Evolutionary conservation across 495 filamentous ascomycete genomes (phyloP).

Genomic region (Aspergillus bridgeri): DNA sequence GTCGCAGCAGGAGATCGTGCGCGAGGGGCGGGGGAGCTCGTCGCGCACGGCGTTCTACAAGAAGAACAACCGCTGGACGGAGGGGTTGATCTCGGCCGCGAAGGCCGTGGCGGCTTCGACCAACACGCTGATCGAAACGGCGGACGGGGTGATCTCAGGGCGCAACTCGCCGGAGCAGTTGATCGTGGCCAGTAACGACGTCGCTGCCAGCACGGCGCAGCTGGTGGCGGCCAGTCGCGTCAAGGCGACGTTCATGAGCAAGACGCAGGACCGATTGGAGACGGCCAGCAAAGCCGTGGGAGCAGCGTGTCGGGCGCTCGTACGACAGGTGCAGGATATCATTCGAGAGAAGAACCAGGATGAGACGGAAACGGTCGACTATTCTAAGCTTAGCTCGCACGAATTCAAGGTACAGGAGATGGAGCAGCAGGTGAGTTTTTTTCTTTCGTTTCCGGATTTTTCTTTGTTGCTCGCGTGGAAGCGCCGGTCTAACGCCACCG

Average conservation of each 20-base stretch:
- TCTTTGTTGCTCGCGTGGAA: not conserved
- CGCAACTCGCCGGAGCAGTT: conserved; percentile 94
- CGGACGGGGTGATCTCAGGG: conserved; percentile 87
- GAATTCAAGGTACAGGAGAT: conserved; percentile 99
- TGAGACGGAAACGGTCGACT: conserved; percentile 76
- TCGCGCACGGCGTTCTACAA: conserved; percentile 98
- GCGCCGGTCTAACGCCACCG: not conserved
- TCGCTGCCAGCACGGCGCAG: conserved; percentile 92
- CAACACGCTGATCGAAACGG: conserved; percentile 94
- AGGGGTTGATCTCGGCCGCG: conserved; percentile 92
- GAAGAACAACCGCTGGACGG: conserved; percentile 97
- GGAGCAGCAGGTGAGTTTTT: conserved; percentile 89
- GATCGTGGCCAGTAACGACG: conserved; percentile 95
- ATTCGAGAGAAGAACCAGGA: conserved; percentile 80
- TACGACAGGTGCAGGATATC: conserved; percentile 90
- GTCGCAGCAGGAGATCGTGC: conserved; percentile 96
- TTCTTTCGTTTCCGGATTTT: not conserved
- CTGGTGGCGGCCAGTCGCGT: conserved; percentile 93
- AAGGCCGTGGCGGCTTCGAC: conserved; percentile 92
- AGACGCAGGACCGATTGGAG: conserved; percentile 89
- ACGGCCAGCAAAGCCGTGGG: conserved; percentile 90
- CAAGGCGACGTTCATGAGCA: conserved; percentile 97
- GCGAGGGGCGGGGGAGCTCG: conserved; percentile 82
- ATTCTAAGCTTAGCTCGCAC: conserved; percentile 77
- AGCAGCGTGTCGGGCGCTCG: conserved; percentile 77